These are phyloP conservation scores for Knoxdaviesia capensis DNA, from an alignment of 2,329 filamentous ascomycete genomes.

Conservation along the genomic window DNA sequence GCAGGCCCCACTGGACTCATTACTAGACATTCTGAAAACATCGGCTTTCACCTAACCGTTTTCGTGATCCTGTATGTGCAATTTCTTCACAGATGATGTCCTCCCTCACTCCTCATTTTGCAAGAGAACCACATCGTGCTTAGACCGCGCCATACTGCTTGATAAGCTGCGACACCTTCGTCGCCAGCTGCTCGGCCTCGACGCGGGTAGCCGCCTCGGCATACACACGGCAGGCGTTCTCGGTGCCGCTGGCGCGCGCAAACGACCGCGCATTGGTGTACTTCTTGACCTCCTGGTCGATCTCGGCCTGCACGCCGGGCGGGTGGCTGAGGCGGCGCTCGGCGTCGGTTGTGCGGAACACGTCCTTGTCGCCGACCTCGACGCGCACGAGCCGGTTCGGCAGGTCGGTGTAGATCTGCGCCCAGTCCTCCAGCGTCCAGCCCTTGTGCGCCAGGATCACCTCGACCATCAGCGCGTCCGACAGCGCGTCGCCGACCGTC, in stretches of 20 bases:
- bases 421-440: conserved; percentile 83
- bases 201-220: conserved; percentile 78
- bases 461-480: conserved; percentile 89
- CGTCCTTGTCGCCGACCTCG: conserved; percentile 68
- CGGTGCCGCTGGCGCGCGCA: conserved; percentile 80
- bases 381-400: conserved; percentile 91
- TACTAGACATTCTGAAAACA: no score
- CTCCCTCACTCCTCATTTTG: neutral
- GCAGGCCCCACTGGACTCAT: no score
- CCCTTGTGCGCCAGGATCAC: conserved; percentile 88
- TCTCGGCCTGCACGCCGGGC: conserved; percentile 59
- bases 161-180: conserved; percentile 60
- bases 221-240: conserved; percentile 91
- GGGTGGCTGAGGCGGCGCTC: conserved; percentile 75
- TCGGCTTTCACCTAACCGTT: no score
- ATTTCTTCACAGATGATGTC: neutral
- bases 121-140: no score
- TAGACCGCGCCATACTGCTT: conserved; percentile 25
- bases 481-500: conserved; percentile 88
- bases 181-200: conserved; percentile 79
- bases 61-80: no score
- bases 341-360: conserved; percentile 82
- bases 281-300: conserved; percentile 74
- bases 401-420: conserved; percentile 78
- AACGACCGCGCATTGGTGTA: conserved; percentile 82